Evolutionary conservation across 495 filamentous ascomycete species (phyloP), one percentile per base, ranked within the genome.

Genomic region (Podospora comata): DNA sequence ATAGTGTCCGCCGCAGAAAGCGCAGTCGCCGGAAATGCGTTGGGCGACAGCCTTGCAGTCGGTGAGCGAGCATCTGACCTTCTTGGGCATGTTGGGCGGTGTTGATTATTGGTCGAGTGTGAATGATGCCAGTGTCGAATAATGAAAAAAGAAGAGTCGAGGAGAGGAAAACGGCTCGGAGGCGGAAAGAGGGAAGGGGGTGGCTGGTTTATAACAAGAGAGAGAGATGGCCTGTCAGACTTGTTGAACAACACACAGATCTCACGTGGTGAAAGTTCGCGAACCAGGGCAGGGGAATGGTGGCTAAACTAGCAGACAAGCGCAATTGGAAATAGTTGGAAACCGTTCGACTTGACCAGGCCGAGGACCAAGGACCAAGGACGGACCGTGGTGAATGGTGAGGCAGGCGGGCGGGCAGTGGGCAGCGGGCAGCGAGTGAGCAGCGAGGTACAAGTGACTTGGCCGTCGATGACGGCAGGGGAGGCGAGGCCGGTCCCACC

Each of bases 11-110:
- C 88, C 82, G 84, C 95, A 99, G 81, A 98, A 98, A 64, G 87
- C 90, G 83, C 95, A 99, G 80, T 98, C 95, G 11, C 96, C 96
- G 57, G 97, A 91, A 75, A 98, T 97, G 65, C 91, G 87, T 77
- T 96, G 92, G 26, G 93, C 93, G 39, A 86, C 85, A 69, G 89
- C 86, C 77, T 86, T 92, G 87, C 95, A 99, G 69, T 91, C 89
- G 81, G 92, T 93, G 84, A 90, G 92, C 69, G 86, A 89, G 85
- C 95, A 99, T 67, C 89, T 87, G 70, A 90, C 88, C 86, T 93
- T 96, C 81, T 90, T 92, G 68, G 89, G 79, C 81, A 85, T 87
- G 79, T 81, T 87, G 80, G 39, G 68, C 76, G 71, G 71, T 73
- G 62, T 73, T 69, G 65, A 15, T 23, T 23, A 23, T 23, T 23